Evolutionary conservation across 2,329 filamentous ascomycete species (phyloP), one percentile per base, ranked within the genome.

Genomic region (Ascochyta clinopodiicola): DNA sequence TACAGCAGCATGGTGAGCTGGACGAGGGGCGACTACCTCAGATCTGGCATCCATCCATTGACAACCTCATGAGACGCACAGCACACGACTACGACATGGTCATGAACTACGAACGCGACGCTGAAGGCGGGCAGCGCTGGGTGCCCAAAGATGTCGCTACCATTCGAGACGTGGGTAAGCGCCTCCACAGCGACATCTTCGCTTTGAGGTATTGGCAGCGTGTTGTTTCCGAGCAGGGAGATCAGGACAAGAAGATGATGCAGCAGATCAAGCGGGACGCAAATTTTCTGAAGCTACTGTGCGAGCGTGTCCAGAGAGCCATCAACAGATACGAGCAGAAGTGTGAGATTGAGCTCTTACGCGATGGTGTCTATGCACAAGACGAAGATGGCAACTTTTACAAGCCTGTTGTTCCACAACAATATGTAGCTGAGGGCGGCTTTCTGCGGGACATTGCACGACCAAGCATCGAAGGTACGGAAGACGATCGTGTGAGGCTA

Each of bases 11-110:
- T 25, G 27, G 13, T 12, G 19, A 35, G 12, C 21, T 7, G 9
- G 43, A 35, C 2, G 44, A 48, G 12, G 35, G 44, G 19, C 36
- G 8, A 21, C 19, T 56, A 8, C 58, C 53, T 1, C 52, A 55
- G 8, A 43, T 58, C 31, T 63, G 62, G 55, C 34, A 52, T 19
- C 27, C 45, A 6, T 36, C 44, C 1, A 46, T 62, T 9, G 56
- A 63, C n/a, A 17, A 36, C 5, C 56, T 67, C 13, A 57, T 63
- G 3, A 22, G 45, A 17, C 63, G 61, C 35, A 67, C 64, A 2
- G 6, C 56, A 5, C 58, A 58, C 35, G 64, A 62, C 38, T 65
- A 63, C 44, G 56, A 63, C n/a, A 53, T 70, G 9, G 52, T 68
- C 15, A 35, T 62, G 32, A 46, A 56, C 35, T 67, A 67, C 43